Evolutionary conservation across 1,284 basidiomycete species (phyloP), one percentile per base, ranked within the genome.

Genomic region (Rhodotorula glutinis): DNA sequence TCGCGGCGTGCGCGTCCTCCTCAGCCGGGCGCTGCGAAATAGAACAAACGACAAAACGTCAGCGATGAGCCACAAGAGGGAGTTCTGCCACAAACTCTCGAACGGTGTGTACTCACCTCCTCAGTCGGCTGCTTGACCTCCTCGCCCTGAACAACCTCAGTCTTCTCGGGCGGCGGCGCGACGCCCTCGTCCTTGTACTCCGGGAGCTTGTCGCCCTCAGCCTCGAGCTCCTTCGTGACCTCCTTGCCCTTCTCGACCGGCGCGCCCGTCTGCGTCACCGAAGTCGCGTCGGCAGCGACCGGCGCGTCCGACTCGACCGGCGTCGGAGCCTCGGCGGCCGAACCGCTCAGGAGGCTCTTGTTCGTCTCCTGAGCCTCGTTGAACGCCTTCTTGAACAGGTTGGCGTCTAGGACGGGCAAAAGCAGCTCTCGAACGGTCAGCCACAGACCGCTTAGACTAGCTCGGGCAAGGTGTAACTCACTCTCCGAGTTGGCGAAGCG

Each of bases 401-500:
- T 84, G 62, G 93, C 94, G 79, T 94, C 92, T 96, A 73, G 40
- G 66, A 52, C n/a, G 57, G 64, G 49, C 11, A 30, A 13, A 27
- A 4, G 19, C 13, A 29, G 14, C 17, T 41, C n/a, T n/a, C n/a
- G 51, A 7, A 30, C 19, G 25, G 41, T 21, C 10, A n/a, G n/a
- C n/a, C n/a, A n/a, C n/a, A n/a, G n/a, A n/a, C n/a, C n/a, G n/a
- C n/a, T n/a, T n/a, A n/a, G n/a, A n/a, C n/a, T n/a, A n/a, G n/a
- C n/a, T n/a, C n/a, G n/a, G n/a, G n/a, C n/a, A n/a, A n/a, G n/a
- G n/a, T n/a, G n/a, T n/a, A n/a, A 83, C 92, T 80, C 76, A 96
- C 93, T 94, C 40, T 98, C 96, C 68, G 91, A 84, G 82, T 97
- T 98, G 72, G 92, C 95, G 78, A 99, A 98, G 69, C 96, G 90